phyloP scores from a whole-genome alignment of 768 basidiomycete genomes.

The Pulveroboletus sp. region DNA sequence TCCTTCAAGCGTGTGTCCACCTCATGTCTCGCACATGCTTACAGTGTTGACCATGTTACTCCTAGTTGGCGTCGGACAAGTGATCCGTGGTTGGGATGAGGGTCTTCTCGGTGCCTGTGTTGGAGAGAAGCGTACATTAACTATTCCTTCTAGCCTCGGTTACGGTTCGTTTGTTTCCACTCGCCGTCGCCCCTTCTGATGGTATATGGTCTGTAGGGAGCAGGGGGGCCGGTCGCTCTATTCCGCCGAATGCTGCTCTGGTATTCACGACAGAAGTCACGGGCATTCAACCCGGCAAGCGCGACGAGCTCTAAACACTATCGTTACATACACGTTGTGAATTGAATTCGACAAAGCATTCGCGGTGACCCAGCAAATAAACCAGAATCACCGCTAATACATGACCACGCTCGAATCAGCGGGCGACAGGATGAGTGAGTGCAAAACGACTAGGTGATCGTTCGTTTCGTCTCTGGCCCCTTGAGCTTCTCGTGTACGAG shows the following conservation, averaged over 20 bases:
- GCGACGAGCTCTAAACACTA: constrained; percentile 49
- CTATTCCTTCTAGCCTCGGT: constrained; percentile 73
- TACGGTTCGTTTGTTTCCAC: constrained; percentile 58
- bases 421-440: background rate
- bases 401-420: too few relatives aligned
- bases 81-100: constrained; percentile 83
- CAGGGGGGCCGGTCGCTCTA: constrained; percentile 70
- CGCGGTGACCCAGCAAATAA: background rate
- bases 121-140: constrained; percentile 82
- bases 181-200: background rate
- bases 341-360: background rate
- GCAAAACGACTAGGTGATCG: constrained; percentile 4
- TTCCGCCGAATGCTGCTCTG: constrained; percentile 74
- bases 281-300: constrained; percentile 46
- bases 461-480: constrained; percentile 32
- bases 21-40: background rate
- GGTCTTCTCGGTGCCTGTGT: constrained; percentile 83
- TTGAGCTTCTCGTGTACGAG: constrained; percentile 75
- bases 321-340: background rate
- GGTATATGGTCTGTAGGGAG: constrained; percentile 41
- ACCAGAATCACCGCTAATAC: background rate
- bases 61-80: constrained; percentile 72
- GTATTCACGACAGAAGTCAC: constrained; percentile 86
- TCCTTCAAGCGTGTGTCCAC: constrained; percentile 63
- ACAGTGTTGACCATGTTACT: constrained; percentile 2